Base-by-base conservation (phyloP, 2,329 filamentous ascomycete genomes). In the Pseudogymnoascus sp. region DNA sequence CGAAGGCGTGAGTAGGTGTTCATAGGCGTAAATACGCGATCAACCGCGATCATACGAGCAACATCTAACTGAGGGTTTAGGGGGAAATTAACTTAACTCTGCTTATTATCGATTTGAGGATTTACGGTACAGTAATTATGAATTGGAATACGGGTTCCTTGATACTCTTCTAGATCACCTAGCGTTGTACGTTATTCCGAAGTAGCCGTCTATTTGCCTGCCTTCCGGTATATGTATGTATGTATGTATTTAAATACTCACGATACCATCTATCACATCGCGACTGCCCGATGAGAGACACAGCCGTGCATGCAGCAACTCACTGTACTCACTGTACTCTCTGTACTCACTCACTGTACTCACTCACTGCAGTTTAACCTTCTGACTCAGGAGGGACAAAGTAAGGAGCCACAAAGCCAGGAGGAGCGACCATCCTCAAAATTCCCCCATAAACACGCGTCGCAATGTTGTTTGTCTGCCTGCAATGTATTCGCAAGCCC, bases 381-480 rank as follows among this genome's bases (percentile, higher is more conserved):
- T 56, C 50, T 56, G 50, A 56, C n/a, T 56, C 50, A 56, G 50
- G 25, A 56, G 50, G 50, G 25, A 56, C 50, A 56, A 33, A 33
- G 47, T 56, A 25, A 18, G 47, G 31, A 16, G 12, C 25, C 31
- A 33, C 31, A 33, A 50, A 50, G 44, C 44, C 12, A 50, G 23
- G 44, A 50, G 44, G 38, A 42, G 38, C 23, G 25, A 4, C 50
- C 50, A 33, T 33, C 47, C 3, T 16, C 8, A 4, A 16, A 33
- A 56, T 56, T 18, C 18, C 28, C 11, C 50, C 16, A 33, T 33
- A n/a, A 12, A 56, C 8, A 56, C 50, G 25, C 50, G 50, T 56
- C 50, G 50, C 50, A 56, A 56, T 56, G 14, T 56, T 53, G 50
- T 33, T 56, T 56, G 50, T 56, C 50, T 56, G 23, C 44, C n/a